phyloP scores from a whole-genome alignment of 2,329 filamentous ascomycete species.

The Endothia cerciana region DNA sequence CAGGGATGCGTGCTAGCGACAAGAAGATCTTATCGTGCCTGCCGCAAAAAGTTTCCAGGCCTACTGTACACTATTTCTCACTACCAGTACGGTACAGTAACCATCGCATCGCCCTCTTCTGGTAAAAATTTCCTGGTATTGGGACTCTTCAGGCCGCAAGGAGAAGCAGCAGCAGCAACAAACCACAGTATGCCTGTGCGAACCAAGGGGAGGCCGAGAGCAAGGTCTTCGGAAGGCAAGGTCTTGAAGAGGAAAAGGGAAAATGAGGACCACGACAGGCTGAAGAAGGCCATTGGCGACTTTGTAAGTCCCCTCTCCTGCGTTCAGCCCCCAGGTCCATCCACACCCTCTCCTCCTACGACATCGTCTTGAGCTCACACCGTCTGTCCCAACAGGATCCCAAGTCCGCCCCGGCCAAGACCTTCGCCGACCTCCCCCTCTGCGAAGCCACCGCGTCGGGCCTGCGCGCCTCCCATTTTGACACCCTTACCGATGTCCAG shows the following conservation, averaged over 20 bases:
- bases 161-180: background rate
- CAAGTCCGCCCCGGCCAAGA: constrained; percentile 61
- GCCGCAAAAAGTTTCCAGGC: constrained; percentile 13
- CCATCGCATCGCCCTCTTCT: background rate
- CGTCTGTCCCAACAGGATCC: constrained; percentile 57
- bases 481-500: constrained; percentile 89
- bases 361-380: background rate
- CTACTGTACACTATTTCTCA: too few relatives aligned
- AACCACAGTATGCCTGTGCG: constrained; percentile 21
- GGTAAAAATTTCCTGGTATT: background rate
- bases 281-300: constrained; percentile 61
- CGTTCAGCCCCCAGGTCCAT: too few relatives aligned
- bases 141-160: background rate
- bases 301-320: constrained; percentile 46
- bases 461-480: constrained; percentile 85
- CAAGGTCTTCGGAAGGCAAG: constrained; percentile 27
- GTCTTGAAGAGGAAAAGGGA: constrained; percentile 34
- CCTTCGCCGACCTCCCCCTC: constrained; percentile 84
- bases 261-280: constrained; percentile 32
- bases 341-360: too few relatives aligned
- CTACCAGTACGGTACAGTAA: background rate
- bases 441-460: constrained; percentile 80
- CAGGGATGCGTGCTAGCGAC: constrained; percentile 6
- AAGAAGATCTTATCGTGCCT: constrained; percentile 15
- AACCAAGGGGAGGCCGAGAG: constrained; percentile 20